Conservation (phyloP, 768 basidiomycete genomes). For the Kondoa malvinella region DNA sequence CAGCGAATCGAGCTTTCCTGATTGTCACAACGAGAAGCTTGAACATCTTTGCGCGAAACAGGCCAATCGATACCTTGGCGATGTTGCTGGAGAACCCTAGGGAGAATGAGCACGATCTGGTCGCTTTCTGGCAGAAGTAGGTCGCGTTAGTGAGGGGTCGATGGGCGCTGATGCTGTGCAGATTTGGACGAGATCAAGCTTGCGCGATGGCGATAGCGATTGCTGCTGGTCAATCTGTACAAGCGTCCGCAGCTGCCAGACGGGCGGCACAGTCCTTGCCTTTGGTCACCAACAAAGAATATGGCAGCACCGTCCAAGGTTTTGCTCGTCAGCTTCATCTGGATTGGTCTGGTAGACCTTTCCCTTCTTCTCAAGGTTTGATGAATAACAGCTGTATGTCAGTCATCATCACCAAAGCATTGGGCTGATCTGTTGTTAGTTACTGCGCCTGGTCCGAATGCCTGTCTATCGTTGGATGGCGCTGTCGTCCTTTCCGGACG, state of each 20-base stretch:
- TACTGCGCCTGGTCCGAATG: background rate
- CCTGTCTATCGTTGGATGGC: constrained; percentile 20
- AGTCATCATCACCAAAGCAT: background rate
- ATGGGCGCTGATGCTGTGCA: constrained; percentile 29
- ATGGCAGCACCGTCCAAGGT: constrained; percentile 33
- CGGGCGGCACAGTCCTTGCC: background rate
- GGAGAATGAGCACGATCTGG: constrained; percentile 54
- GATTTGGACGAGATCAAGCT: constrained; percentile 79
- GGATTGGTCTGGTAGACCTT: constrained; percentile 43
- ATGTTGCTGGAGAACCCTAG: constrained; percentile 53
- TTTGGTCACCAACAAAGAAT: constrained; percentile 30
- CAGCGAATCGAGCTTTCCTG: constrained; percentile 60
- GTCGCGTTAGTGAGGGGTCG: constrained; percentile 15
- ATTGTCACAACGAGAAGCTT: constrained; percentile 73
- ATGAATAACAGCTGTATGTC: constrained; percentile 12
- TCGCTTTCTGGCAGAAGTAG: constrained; percentile 67
- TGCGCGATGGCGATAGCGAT: constrained; percentile 82
- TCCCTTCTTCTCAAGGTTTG: constrained; percentile 24
- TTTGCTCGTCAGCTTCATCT: constrained; percentile 18
- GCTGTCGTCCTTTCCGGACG: constrained; percentile 56
- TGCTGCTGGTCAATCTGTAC: constrained; percentile 55
- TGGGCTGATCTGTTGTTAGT: constrained; percentile 5
- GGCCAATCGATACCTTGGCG: constrained; percentile 67
- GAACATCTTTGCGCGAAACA: constrained; percentile 59
- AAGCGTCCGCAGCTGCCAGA: background rate